phyloP scores from a whole-genome alignment of 441 rosid species.

The Codiaeum variegatum region DNA sequence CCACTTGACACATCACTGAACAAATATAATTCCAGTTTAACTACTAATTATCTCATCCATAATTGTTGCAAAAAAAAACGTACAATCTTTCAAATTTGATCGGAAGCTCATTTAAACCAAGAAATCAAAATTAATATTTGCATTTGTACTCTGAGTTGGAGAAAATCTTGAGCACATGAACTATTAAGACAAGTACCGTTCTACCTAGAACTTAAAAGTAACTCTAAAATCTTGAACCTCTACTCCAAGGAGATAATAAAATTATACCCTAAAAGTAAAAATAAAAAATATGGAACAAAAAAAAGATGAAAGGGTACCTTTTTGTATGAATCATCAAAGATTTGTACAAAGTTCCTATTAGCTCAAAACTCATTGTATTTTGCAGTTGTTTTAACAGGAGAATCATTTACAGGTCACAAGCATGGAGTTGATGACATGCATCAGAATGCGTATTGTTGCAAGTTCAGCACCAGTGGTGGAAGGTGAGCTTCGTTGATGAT shows the following conservation, averaged over 20 bases:
- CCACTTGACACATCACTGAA: too few relatives aligned
- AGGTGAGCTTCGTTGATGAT: conserved; percentile 42
- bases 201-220: neutral
- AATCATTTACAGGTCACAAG: conserved; percentile 52
- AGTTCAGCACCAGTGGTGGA: conserved; percentile 37
- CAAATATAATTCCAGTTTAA: too few relatives aligned
- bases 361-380: neutral
- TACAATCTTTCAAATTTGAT: too few relatives aligned
- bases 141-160: neutral
- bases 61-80: too few relatives aligned
- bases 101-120: neutral
- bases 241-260: neutral
- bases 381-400: neutral
- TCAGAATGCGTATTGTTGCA: conserved; percentile 46
- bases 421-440: conserved; percentile 56
- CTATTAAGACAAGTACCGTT: neutral
- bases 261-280: neutral
- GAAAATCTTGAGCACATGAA: neutral
- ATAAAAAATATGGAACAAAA: neutral
- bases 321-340: conserved; percentile 10
- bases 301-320: neutral
- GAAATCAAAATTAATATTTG: conserved; percentile 2
- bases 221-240: neutral
- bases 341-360: conserved; percentile 23
- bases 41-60: too few relatives aligned